Conservation (phyloP, 495 filamentous ascomycete species). For the Cudoniella acicularis region DNA sequence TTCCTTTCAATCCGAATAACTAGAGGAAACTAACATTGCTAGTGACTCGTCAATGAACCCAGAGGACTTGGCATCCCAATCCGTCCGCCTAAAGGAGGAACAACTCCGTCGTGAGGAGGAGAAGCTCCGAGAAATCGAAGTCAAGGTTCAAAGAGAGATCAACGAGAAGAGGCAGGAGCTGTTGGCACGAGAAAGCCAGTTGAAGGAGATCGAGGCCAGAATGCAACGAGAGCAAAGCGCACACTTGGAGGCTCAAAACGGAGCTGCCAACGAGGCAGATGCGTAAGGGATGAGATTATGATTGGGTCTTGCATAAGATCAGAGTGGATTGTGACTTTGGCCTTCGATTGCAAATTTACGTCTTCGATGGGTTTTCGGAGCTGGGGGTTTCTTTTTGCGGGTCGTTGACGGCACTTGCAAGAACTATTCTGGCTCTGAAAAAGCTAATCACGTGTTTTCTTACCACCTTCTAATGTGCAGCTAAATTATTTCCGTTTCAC, state of each 20-base stretch:
- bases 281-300: constrained; percentile 11
- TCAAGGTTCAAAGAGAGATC: constrained; percentile 99
- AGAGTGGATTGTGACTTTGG: constrained; percentile 5
- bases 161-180: constrained; percentile 99
- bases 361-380: constrained; percentile 19
- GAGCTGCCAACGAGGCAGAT: constrained; percentile 22
- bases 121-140: constrained; percentile 97
- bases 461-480: constrained; percentile 29
- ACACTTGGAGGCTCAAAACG: constrained; percentile 45
- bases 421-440: constrained; percentile 24
- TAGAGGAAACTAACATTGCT: constrained; percentile 15
- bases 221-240: constrained; percentile 51
- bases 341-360: constrained; percentile 12
- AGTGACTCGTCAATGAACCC: constrained; percentile 92
- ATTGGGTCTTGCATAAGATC: constrained; percentile 5
- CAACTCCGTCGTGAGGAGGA: constrained; percentile 98
- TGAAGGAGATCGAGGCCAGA: constrained; percentile 80
- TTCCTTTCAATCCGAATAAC: not conserved
- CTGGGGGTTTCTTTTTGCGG: constrained; percentile 26
- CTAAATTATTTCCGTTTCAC: constrained; percentile 21
- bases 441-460: constrained; percentile 29
- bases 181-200: constrained; percentile 93
- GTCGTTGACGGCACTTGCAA: constrained; percentile 31
- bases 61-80: constrained; percentile 93
- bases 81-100: constrained; percentile 97